Evolutionary conservation across 1,139 yeast genomes (phyloP).

Genomic region (Schwanniomyces etchellsii): DNA sequence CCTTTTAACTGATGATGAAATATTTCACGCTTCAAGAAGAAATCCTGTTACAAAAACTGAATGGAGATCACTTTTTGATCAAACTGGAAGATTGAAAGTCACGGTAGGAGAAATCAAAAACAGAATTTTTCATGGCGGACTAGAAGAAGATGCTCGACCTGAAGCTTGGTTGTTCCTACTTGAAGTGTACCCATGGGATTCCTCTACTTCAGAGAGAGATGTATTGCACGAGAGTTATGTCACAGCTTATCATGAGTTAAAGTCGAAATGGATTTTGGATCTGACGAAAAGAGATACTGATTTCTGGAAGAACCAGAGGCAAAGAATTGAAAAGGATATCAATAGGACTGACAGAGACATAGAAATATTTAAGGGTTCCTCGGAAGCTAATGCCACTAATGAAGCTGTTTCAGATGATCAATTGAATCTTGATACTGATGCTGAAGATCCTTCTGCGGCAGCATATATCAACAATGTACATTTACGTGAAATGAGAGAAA

Average conservation of each 20-base stretch:
- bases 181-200: constrained; percentile 86
- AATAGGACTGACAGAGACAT: constrained; percentile 84
- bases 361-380: constrained; percentile 39
- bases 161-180: constrained; percentile 86
- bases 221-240: constrained; percentile 52
- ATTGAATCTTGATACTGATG: constrained; percentile 24
- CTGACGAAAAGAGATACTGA: constrained; percentile 55
- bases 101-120: constrained; percentile 76
- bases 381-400: constrained; percentile 30
- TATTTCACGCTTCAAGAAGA: constrained; percentile 55
- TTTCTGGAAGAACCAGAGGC: constrained; percentile 84
- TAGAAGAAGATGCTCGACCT: constrained; percentile 51
- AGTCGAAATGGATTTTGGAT: constrained; percentile 61
- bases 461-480: constrained; percentile 61
- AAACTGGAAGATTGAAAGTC: constrained; percentile 62
- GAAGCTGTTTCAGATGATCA: constrained; percentile 15
- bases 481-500: constrained; percentile 65
- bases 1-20: constrained; percentile 55
- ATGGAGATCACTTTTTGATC: constrained; percentile 83
- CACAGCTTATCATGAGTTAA: constrained; percentile 60
- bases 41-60: constrained; percentile 64
- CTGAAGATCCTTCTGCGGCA: constrained; percentile 40
- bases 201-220: constrained; percentile 62
- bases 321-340: constrained; percentile 88
- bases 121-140: constrained; percentile 86